Evolutionary conservation across 2,329 filamentous ascomycete species (phyloP), one percentile per base, ranked within the genome.

Genomic region (Exserohilum rostratum): DNA sequence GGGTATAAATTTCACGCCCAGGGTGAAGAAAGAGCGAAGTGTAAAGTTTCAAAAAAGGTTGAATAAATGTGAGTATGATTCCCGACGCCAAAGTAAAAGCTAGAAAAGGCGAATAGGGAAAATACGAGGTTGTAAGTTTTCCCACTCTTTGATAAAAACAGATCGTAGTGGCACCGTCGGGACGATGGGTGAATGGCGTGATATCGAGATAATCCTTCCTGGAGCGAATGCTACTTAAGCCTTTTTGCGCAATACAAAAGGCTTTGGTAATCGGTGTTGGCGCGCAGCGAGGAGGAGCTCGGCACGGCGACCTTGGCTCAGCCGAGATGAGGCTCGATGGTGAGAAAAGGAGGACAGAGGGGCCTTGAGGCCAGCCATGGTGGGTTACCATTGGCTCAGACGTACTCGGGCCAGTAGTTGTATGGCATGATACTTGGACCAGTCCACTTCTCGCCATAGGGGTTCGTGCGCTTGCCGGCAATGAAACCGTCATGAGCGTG

Each of bases 401-500:
- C 76, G 59, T 77, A 82, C 62, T 82, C 82, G 55, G 79, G 78
- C 74, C 77, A 82, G 53, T 78, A 74, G 61, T 83, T 81, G 65
- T 83, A 84, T 3, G 75, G 72, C 60, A 73, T 70, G 5, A 84
- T 58, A 6, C 61, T 68, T 1, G 81, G 80, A 2, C 82, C 82
- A 0, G 72, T 69, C 82, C 82, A 85, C 50, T 76, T 77, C 68
- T 85, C 82, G 46, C 82, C 81, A 58, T 85, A 84, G 0, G 77
- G 73, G 60, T 85, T 85, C 33, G 74, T 76, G 37, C 81, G 75
- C 6, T 72, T 65, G n/a, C 80, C 77, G 0, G 75, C 73, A 58
- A 85, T 82, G 71, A 83, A 85, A 31, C 78, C 81, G 55, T 84
- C 81, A 48, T 85, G 82, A 1, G 82, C 81, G 29, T 78, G 76